These are phyloP conservation scores for Russula griseocarnosa DNA, from an alignment of 768 basidiomycete species.

Conservation along the genomic window DNA sequence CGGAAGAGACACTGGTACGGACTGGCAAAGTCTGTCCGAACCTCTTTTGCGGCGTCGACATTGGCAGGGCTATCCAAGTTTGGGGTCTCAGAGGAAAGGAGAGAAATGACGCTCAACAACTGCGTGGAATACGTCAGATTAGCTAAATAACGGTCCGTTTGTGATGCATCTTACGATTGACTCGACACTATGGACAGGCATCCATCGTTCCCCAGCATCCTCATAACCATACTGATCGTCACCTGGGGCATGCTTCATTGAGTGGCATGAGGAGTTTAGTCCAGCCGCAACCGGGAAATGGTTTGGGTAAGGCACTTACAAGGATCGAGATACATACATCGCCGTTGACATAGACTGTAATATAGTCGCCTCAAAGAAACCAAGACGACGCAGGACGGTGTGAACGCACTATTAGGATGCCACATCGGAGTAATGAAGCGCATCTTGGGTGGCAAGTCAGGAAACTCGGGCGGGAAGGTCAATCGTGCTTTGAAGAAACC, in stretches of 20 bases:
- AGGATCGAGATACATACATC: constrained; percentile 95
- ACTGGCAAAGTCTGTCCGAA: constrained; percentile 63
- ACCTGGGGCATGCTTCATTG: constrained; percentile 79
- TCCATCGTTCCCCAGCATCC: constrained; percentile 94
- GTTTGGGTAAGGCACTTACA: constrained; percentile 40
- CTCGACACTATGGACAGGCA: constrained; percentile 96
- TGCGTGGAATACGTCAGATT: constrained; percentile 35
- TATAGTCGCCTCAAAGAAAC: neutral
- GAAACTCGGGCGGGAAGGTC: constrained; percentile 87
- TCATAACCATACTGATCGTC: constrained; percentile 98
- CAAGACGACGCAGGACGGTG: neutral
- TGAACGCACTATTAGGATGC: constrained; percentile 89
- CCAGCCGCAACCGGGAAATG: constrained; percentile 17
- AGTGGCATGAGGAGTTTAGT: neutral
- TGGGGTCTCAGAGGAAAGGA: constrained; percentile 87
- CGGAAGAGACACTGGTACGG: constrained; percentile 29
- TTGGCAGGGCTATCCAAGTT: constrained; percentile 94
- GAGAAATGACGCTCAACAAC: constrained; percentile 95
- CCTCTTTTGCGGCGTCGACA: constrained; percentile 91
- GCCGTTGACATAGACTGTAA: constrained; percentile 85
- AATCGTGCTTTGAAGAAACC: constrained; percentile 92
- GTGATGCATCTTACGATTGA: constrained; percentile 65
- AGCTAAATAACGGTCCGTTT: constrained; percentile 3
- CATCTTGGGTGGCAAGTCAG: constrained; percentile 92
- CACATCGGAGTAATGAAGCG: constrained; percentile 92